Evolutionary conservation across 2,329 filamentous ascomycete species (phyloP), one percentile per base, ranked within the genome.

Genomic region (Fusarium papillatum): DNA sequence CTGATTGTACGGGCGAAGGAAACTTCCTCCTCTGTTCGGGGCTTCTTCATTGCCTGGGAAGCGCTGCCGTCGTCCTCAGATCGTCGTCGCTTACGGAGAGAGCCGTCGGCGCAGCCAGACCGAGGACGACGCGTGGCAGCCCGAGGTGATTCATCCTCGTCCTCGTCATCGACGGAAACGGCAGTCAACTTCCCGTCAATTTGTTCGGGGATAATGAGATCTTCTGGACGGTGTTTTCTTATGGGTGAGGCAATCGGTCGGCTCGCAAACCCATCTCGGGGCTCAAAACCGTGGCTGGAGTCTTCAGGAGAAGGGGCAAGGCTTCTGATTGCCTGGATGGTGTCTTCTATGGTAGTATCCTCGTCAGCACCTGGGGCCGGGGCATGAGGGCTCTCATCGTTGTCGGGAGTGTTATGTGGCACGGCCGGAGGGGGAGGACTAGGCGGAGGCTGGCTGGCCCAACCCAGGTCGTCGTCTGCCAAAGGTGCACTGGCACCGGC

Each of bases 21-120:
- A 26, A 55, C 9, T 16, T 34, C 22, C 17, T 64, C 61, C 29
- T 50, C 48, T 22, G 43, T 11, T 8, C 68, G 36, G 14, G 19
- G 26, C 39, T 24, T 75, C 53, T 76, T 76, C 31, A 10, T 19
- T 11, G 41, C 34, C 19, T 38, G 19, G 5, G 64, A 24, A 62
- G 66, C 17, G 29, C 59, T 36, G 5, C 39, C 63, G 13, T 66
- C 66, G n/a, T 60, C 62, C 39, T 67, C 65, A 57, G 66, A 69
- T 7, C 61, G 66, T 24, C 66, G 50, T 11, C 69, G 63, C 38
- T 69, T 75, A 10, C 34, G 24, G 13, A 48, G 6, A 19, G 22
- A 34, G 19, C 26, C 22, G n/a, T 17, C 59, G 9, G 68, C 69
- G 60, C 53, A 68, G 60, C n/a, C 38, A n/a, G 62, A 29, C 4